Evolutionary conservation across 2,329 filamentous ascomycete species (phyloP).

Genomic region (Eutypa lata): DNA sequence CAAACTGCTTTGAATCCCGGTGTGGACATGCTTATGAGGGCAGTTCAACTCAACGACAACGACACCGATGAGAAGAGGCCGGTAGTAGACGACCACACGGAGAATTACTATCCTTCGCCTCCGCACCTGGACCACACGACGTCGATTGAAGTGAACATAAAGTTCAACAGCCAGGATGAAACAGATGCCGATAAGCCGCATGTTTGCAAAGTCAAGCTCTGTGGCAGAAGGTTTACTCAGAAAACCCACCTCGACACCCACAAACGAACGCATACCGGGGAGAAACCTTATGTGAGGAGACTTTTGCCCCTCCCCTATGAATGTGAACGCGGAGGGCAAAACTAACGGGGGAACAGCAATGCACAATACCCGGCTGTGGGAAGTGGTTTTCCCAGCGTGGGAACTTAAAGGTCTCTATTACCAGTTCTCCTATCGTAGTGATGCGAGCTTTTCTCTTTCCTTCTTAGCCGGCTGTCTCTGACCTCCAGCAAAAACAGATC

Average conservation of each 20-base stretch:
- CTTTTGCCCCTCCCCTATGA: constrained; percentile 1
- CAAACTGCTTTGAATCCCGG: constrained; percentile 73
- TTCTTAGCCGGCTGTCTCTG: too few relatives aligned
- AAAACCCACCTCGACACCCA: constrained; percentile 94
- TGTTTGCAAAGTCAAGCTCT: constrained; percentile 69
- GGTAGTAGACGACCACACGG: constrained; percentile 16
- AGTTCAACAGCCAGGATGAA: constrained; percentile 8
- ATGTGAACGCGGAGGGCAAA: background rate
- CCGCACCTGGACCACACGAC: constrained; percentile 23
- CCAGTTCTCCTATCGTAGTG: background rate
- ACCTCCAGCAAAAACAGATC: too few relatives aligned
- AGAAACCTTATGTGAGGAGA: constrained; percentile 80
- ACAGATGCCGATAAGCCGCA: constrained; percentile 57
- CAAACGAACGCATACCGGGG: constrained; percentile 80
- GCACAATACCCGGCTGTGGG: constrained; percentile 69
- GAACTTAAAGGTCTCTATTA: constrained; percentile 76
- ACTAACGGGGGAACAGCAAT: constrained; percentile 41
- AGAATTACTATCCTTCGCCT: constrained; percentile 30
- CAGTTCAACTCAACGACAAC: constrained; percentile 68
- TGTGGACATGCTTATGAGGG: constrained; percentile 84
- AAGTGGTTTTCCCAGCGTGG: constrained; percentile 85
- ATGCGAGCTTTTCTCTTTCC: too few relatives aligned
- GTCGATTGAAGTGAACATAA: constrained; percentile 11
- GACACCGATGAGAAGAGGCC: constrained; percentile 19
- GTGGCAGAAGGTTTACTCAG: constrained; percentile 80